Conservation (phyloP, 257 asterid species). For the Thymus mandschuricus region DNA sequence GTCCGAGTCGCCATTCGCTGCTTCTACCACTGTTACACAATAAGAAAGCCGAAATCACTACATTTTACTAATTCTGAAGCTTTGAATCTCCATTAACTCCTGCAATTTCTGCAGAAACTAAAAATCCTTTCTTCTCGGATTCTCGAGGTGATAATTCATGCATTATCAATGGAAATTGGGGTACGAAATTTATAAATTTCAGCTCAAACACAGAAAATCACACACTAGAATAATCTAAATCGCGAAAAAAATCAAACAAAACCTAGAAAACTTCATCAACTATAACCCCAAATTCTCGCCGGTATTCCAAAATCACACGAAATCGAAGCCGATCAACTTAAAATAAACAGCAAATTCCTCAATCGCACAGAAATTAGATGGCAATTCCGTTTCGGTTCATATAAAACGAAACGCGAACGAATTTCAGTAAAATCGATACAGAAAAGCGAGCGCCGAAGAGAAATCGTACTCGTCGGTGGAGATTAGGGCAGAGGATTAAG, state of each 20-base stretch:
- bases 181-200: conserved; percentile 5
- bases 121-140: neutral
- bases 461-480: conserved; percentile 36
- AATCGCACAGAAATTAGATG: neutral
- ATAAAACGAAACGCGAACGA: neutral
- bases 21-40: conserved; percentile 42
- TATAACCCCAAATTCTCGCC: conserved; percentile 14
- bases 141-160: neutral
- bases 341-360: neutral
- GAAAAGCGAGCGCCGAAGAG: conserved; percentile 5
- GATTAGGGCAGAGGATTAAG: neutral
- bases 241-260: neutral
- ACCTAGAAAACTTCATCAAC: conserved; percentile 16
- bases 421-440: neutral
- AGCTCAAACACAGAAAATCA: neutral
- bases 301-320: conserved; percentile 5
- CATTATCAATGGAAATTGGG: neutral
- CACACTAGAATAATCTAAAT: conserved; percentile 2
- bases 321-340: conserved; percentile 16
- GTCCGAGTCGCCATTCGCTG: conserved; percentile 37
- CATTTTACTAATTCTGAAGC: neutral
- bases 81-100: conserved; percentile 2
- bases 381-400: neutral
- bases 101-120: neutral
- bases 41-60: conserved; percentile 26